These are phyloP conservation scores for Ogataea polymorpha DNA, from an alignment of 805 yeast species.

Conservation along the genomic window DNA sequence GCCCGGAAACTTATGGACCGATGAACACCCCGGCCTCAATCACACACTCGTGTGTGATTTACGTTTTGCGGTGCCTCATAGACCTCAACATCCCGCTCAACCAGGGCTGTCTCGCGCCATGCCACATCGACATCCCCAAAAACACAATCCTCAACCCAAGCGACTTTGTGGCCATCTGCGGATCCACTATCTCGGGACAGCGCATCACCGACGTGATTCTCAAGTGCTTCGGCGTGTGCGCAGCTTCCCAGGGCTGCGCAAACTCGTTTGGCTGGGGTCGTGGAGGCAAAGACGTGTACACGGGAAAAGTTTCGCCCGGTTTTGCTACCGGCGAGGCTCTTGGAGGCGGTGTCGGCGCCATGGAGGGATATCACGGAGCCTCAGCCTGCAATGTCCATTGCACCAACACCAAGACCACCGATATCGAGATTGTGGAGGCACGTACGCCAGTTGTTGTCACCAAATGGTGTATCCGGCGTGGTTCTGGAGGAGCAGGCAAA, in stretches of 20 bases:
- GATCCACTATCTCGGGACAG: slow-evolving; percentile 56
- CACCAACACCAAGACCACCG: slow-evolving; percentile 54
- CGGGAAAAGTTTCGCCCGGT: slow-evolving; percentile 41
- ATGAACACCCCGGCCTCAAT: slow-evolving; percentile 56
- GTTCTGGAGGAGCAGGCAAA: slow-evolving; percentile 48
- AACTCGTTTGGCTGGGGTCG: slow-evolving; percentile 57
- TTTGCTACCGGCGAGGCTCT: slow-evolving; percentile 55
- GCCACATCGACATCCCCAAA: slow-evolving; percentile 35
- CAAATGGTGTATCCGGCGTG: slow-evolving; percentile 41
- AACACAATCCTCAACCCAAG: slow-evolving; percentile 35
- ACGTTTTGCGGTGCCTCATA: slow-evolving; percentile 49
- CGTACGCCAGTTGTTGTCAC: slow-evolving; percentile 49
- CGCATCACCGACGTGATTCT: slow-evolving; percentile 52
- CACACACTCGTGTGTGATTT: slow-evolving; percentile 50
- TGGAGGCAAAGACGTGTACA: slow-evolving; percentile 38
- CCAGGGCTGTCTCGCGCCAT: slow-evolving; percentile 50
- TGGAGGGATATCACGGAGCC: slow-evolving; percentile 44
- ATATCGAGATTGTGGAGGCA: slow-evolving; percentile 50
- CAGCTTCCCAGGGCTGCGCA: slow-evolving; percentile 59
- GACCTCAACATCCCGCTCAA: slow-evolving; percentile 52
- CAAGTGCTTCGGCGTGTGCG: slow-evolving; percentile 52
- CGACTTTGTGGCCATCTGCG: slow-evolving; percentile 51
- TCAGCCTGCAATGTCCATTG: slow-evolving; percentile 51
- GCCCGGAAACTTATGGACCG: slow-evolving; percentile 49
- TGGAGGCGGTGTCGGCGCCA: slow-evolving; percentile 55